These are phyloP conservation scores for Botrytis sinoallii DNA, from an alignment of 2,329 filamentous ascomycete genomes.

Conservation along the genomic window DNA sequence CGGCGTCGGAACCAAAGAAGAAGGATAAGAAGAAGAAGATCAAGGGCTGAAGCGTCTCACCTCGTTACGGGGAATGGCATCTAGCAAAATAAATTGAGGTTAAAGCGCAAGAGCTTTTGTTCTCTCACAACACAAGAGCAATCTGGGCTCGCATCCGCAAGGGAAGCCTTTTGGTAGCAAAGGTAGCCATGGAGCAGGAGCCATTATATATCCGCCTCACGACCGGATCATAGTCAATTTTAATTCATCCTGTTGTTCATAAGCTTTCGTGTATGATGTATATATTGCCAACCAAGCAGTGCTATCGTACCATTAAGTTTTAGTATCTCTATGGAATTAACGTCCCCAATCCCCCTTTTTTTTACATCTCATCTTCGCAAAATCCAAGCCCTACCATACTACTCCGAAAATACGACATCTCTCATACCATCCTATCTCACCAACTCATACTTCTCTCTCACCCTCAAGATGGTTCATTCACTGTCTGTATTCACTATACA, in stretches of 20 bases:
- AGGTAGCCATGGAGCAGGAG: conserved; percentile 3
- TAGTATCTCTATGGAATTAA: background rate
- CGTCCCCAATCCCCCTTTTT: background rate
- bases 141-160: conserved; percentile 9
- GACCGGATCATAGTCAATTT: background rate
- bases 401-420: background rate
- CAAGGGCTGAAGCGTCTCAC: conserved; percentile 24
- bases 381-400: background rate
- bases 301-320: background rate
- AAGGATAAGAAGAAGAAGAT: conserved; percentile 43
- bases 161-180: conserved; percentile 20
- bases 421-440: background rate
- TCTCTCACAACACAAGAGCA: background rate
- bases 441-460: background rate
- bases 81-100: background rate
- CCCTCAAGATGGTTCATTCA: background rate
- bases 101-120: background rate
- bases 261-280: background rate
- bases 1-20: conserved; percentile 45
- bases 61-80: background rate
- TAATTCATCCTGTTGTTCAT: background rate
- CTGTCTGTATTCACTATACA: background rate
- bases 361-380: background rate
- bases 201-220: background rate
- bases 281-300: background rate